These are phyloP conservation scores for Angophora floribunda DNA, from an alignment of 345 rosid species.

Conservation along the genomic window DNA sequence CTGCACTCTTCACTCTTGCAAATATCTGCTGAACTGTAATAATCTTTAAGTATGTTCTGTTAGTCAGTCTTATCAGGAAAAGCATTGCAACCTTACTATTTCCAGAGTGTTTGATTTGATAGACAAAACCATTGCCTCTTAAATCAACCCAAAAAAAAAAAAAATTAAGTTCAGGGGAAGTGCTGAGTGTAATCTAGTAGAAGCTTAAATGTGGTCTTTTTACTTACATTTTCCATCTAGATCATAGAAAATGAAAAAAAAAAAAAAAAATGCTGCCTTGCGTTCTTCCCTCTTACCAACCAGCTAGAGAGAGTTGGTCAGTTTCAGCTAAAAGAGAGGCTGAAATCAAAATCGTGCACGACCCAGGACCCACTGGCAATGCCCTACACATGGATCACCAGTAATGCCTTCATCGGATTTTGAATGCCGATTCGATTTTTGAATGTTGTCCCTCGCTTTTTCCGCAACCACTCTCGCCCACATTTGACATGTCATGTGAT, in stretches of 20 bases:
- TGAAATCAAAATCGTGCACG: neutral
- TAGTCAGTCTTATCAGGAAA: neutral
- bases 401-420: neutral
- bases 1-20: neutral
- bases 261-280: neutral
- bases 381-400: neutral
- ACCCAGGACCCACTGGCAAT: neutral
- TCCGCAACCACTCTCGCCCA: neutral
- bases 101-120: neutral
- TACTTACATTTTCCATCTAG: neutral
- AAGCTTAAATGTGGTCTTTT: neutral
- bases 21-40: neutral
- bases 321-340: neutral
- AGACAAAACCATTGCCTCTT: neutral
- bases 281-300: neutral
- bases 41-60: neutral
- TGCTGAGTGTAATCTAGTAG: neutral
- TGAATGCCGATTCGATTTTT: neutral
- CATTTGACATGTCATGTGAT: neutral
- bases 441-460: neutral
- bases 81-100: neutral
- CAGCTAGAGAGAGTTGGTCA: neutral
- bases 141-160: neutral
- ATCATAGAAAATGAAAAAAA: neutral
- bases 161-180: neutral